Conservation (phyloP, 106 monocot genomes). For the Dendrobium chrysotoxum region DNA sequence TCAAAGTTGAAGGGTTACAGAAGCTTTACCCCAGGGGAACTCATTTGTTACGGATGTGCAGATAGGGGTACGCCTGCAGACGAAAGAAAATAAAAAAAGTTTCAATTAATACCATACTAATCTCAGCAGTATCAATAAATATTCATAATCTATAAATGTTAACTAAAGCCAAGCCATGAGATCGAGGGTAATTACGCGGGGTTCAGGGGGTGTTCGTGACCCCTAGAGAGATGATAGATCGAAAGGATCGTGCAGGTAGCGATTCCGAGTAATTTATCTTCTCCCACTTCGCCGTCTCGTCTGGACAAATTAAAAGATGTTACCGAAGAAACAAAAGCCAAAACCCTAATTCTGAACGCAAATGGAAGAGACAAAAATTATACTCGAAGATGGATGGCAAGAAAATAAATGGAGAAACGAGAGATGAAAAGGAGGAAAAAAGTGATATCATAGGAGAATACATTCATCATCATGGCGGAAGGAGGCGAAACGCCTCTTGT, state of each 20-base stretch:
- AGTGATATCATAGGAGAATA: background rate
- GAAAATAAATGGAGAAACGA: background rate
- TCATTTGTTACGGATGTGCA: slow-evolving; percentile 88
- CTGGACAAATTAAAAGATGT: slow-evolving; percentile 16
- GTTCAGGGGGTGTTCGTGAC: slow-evolving; percentile 52
- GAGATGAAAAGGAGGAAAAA: background rate
- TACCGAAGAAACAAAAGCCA: background rate
- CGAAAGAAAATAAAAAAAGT: background rate
- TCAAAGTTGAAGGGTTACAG: background rate
- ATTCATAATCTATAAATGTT: background rate
- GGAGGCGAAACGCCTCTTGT: slow-evolving; percentile 4
- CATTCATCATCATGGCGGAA: slow-evolving; percentile 12
- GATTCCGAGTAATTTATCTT: slow-evolving; percentile 73
- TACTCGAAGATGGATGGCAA: background rate
- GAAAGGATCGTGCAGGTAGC: slow-evolving; percentile 39
- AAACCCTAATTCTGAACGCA: background rate
- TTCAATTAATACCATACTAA: background rate
- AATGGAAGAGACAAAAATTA: background rate
- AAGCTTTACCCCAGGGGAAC: slow-evolving; percentile 60
- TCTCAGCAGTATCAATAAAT: background rate
- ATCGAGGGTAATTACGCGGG: slow-evolving; percentile 30
- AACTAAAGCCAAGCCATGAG: background rate
- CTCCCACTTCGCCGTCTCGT: slow-evolving; percentile 75
- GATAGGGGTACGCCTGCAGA: slow-evolving; percentile 52
- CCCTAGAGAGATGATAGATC: slow-evolving; percentile 51